phyloP scores from a whole-genome alignment of 805 yeast species.

The Yamadazyma olivae region DNA sequence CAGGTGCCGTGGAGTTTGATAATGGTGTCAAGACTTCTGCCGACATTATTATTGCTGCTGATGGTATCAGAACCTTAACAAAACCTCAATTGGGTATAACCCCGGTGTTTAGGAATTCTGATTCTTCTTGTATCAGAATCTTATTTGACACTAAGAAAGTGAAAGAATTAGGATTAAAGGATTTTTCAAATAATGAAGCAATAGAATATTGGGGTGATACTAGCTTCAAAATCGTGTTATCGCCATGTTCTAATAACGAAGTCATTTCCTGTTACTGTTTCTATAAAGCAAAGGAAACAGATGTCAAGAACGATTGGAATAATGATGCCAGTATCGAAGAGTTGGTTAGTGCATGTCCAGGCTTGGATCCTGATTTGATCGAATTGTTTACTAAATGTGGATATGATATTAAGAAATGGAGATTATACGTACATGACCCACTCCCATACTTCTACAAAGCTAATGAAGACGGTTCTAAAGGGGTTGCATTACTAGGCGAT shows the following conservation, averaged over 20 bases:
- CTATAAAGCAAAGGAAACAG: constrained; percentile 13
- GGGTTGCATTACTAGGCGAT: constrained; percentile 20
- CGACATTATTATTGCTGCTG: constrained; percentile 28
- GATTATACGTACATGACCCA: constrained; percentile 17
- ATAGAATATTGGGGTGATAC: constrained; percentile 15
- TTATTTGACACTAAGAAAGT: constrained; percentile 14
- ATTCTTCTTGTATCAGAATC: constrained; percentile 15
- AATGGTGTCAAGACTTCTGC: constrained; percentile 18
- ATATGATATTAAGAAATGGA: constrained; percentile 14
- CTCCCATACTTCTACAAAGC: constrained; percentile 15
- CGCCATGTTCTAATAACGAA: constrained; percentile 16
- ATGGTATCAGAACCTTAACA: constrained; percentile 23
- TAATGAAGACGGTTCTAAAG: constrained; percentile 12
- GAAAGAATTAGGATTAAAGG: constrained; percentile 13
- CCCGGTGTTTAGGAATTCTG: constrained; percentile 12
- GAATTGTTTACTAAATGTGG: constrained; percentile 14
- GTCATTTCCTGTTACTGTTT: constrained; percentile 15
- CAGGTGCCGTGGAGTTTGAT: constrained; percentile 20
- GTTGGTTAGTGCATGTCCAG: constrained; percentile 9
- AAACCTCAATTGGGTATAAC: constrained; percentile 12
- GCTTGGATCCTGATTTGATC: constrained; percentile 14
- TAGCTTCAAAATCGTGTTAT: constrained; percentile 15
- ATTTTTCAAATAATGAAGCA: constrained; percentile 16
- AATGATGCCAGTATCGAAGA: constrained; percentile 14
- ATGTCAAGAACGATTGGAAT: constrained; percentile 15